Evolutionary conservation across 371 early-diverging fungal species (phyloP).

Genomic region (Sporodiniella umbellata): DNA sequence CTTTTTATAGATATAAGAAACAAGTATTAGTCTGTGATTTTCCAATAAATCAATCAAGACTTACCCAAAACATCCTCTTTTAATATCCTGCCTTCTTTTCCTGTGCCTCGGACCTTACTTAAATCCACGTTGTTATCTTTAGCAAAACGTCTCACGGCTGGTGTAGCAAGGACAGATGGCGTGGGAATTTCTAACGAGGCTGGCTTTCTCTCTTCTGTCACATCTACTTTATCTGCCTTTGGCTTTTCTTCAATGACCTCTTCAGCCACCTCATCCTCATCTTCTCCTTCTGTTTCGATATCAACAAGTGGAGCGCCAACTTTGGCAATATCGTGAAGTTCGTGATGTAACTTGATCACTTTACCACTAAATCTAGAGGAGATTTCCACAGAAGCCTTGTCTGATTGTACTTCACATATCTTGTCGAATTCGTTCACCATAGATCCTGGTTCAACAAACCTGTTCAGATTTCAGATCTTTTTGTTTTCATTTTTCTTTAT

Average conservation of each 20-base stretch:
- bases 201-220: too few relatives aligned
- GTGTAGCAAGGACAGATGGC: constrained; percentile 64
- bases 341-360: constrained; percentile 78
- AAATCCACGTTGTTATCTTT: constrained; percentile 81
- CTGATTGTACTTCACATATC: constrained; percentile 96
- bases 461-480: constrained; percentile 16
- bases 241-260: background rate
- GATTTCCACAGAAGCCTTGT: constrained; percentile 98
- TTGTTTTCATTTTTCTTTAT: too few relatives aligned
- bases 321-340: constrained; percentile 86
- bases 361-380: constrained; percentile 91
- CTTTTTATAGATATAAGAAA: too few relatives aligned
- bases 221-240: background rate
- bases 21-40: too few relatives aligned
- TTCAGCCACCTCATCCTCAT: background rate
- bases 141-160: constrained; percentile 90
- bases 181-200: background rate
- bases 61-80: constrained; percentile 93
- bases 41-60: too few relatives aligned
- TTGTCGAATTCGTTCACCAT: constrained; percentile 90
- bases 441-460: constrained; percentile 92
- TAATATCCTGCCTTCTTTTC: constrained; percentile 83
- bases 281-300: constrained; percentile 69
- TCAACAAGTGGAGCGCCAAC: constrained; percentile 94
- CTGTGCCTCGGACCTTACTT: constrained; percentile 68